A percentile compares a stretch with the other conserved stretches of the same genome.
Evolutionary conservation across 108 stramenopile genomes (phyloP).

Genomic region (Nitzschia putrida): DNA sequence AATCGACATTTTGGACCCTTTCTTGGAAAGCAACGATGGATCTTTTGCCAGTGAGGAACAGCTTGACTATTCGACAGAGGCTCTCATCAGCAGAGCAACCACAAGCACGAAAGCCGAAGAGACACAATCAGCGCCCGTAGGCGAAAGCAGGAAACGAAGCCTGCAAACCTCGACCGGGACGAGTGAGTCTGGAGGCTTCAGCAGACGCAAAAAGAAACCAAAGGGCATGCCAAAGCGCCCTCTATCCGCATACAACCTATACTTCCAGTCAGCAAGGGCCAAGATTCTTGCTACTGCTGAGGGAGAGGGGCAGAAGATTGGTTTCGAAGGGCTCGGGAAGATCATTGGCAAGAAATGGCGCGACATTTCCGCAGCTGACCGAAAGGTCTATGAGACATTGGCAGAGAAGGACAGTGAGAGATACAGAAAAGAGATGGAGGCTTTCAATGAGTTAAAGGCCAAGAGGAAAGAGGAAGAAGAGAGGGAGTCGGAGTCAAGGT

Average conservation of each 20-base stretch:
- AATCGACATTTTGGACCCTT: slow-evolving; percentile 9
- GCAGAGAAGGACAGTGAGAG: slow-evolving; percentile 55
- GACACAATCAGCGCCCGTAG: not conserved
- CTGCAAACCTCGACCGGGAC: not conserved
- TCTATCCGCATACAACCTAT: slow-evolving; percentile 40
- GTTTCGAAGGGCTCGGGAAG: slow-evolving; percentile 44
- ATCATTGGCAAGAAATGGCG: slow-evolving; percentile 53
- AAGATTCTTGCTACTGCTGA: slow-evolving; percentile 26
- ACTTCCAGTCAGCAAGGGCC: slow-evolving; percentile 32
- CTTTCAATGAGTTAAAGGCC: slow-evolving; percentile 35
- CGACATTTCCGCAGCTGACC: slow-evolving; percentile 35
- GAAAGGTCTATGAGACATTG: slow-evolving; percentile 39
- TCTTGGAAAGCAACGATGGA: slow-evolving; percentile 10
- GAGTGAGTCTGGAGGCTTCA: not conserved
- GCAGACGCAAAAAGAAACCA: slow-evolving; percentile 24
- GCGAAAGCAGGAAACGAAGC: slow-evolving; percentile 9
- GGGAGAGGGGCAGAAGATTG: slow-evolving; percentile 22
- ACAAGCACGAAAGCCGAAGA: no score
- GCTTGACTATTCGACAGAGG: not conserved
- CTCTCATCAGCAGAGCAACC: not conserved
- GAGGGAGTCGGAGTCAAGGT: slow-evolving; percentile 1
- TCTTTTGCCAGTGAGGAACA: slow-evolving; percentile 6
- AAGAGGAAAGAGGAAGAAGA: slow-evolving; percentile 30
- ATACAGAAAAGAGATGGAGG: slow-evolving; percentile 60
- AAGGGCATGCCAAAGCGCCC: slow-evolving; percentile 47